Evolutionary conservation across 116 monocot genomes (phyloP), one percentile per base, ranked within the genome.

Genomic region (Zostera marina): DNA sequence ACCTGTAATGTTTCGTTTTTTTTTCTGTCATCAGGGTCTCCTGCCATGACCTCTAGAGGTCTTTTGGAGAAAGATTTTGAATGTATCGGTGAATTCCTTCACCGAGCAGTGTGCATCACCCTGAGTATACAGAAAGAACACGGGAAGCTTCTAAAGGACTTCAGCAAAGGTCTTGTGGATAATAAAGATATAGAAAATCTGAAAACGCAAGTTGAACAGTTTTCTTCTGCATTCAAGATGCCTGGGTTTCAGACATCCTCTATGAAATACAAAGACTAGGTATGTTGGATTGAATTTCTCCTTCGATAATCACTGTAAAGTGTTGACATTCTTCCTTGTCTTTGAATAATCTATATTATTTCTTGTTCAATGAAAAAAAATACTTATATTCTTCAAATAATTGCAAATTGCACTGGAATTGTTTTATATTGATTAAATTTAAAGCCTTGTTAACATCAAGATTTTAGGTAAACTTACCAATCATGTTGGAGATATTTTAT

Each of bases 41-140:
- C 96, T 32, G 96, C 96, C 22, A 96, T 96, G 96, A 96, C 96
- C 13, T 96, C 96, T 8, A 77, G 85, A 72, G 94, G 96, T 15
- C 65, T 96, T 58, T 65, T 88, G 0, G 89, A 96, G 82, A 85
- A 96, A 70, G 89, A 96, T 72, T 96, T 88, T 42, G 89, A 85
- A 76, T 82, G 89, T 70, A 96, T 96, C 15, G 77, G 74, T 0
- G 96, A 96, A 73, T 96, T 88, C 80, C 89, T 96, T 22, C 89
- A 96, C 78, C 85, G 82, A 66, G 89, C 89, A 1, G 81, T 96
- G 68, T 80, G 69, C 22, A 63, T 96, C 62, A 85, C 89, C 64
- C 63, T 96, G 68, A 78, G 51, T 54, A 70, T 89, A 53, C 94
- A 94, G 73, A 82, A 88, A 70, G 82, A 94, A 43, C 66, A 80